These are phyloP conservation scores for Purshia tridentata DNA, from an alignment of 306 rosid genomes.

Conservation along the genomic window DNA sequence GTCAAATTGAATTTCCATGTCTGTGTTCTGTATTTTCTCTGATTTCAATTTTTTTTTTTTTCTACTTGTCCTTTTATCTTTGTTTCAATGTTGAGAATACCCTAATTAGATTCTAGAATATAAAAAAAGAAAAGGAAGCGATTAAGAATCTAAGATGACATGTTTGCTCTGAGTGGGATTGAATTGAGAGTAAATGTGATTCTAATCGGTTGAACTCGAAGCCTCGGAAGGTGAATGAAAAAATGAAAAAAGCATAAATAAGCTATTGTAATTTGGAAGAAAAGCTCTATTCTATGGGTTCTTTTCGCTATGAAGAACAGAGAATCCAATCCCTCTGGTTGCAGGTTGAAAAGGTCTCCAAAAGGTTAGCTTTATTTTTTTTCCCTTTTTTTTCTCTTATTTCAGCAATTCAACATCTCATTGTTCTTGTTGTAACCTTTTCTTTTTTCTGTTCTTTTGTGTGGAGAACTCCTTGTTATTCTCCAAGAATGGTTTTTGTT, in stretches of 20 bases:
- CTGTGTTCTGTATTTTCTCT: background rate
- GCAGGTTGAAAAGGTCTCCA: conserved; percentile 50
- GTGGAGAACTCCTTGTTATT: too few species aligned
- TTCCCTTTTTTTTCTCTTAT: background rate
- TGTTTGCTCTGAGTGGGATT: background rate
- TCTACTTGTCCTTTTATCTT: too few species aligned
- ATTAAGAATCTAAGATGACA: too few species aligned
- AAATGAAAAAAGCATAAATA: conserved; percentile 35
- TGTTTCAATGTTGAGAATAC: too few species aligned
- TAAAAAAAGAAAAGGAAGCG: too few species aligned
- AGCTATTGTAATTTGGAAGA: conserved; percentile 56
- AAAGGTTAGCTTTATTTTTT: conserved; percentile 32
- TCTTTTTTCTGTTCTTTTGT: background rate
- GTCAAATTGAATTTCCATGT: background rate
- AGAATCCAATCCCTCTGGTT: conserved; percentile 67
- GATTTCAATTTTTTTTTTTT: background rate
- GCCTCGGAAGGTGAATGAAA: conserved; percentile 25
- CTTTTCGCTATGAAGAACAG: conserved; percentile 85
- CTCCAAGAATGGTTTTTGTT: background rate
- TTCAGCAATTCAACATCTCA: too few species aligned
- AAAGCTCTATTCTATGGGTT: conserved; percentile 72
- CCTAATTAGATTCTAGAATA: too few species aligned
- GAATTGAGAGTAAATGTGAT: background rate
- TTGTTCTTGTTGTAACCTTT: background rate
- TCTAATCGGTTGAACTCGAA: conserved; percentile 3